Conservation (phyloP, 768 basidiomycete species). For the Lentinula edodes region DNA sequence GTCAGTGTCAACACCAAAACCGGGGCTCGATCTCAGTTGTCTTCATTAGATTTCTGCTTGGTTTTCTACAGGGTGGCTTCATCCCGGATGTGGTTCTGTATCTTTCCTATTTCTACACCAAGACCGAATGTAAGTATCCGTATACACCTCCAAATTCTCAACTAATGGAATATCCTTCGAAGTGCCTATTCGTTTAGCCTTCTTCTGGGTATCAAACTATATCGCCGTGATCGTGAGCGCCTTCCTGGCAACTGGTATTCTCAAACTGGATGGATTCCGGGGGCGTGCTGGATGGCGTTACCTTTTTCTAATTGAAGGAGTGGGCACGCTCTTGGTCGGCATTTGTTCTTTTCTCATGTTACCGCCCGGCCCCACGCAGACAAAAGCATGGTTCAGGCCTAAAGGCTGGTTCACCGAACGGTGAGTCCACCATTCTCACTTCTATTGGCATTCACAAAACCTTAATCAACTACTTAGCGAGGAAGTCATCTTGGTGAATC, state of each 20-base stretch:
- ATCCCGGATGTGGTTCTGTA: slow-evolving; percentile 63
- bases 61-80: slow-evolving; percentile 61
- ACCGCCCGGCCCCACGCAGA: slow-evolving; percentile 61
- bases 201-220: slow-evolving; percentile 65
- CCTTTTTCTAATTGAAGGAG: slow-evolving; percentile 36
- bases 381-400: slow-evolving; percentile 51
- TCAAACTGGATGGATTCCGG: slow-evolving; percentile 44
- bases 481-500: slow-evolving; percentile 60
- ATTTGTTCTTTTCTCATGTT: slow-evolving; percentile 49
- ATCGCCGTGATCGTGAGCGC: slow-evolving; percentile 47
- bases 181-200: slow-evolving; percentile 64
- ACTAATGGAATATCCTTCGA: background rate
- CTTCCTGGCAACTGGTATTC: slow-evolving; percentile 62
- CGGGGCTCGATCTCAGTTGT: background rate
- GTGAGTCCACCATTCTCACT: slow-evolving; percentile 20
- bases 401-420: slow-evolving; percentile 64
- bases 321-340: slow-evolving; percentile 45
- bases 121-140: slow-evolving; percentile 39
- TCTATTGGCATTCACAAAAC: background rate
- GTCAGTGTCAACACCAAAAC: slow-evolving; percentile 15
- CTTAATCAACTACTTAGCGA: slow-evolving; percentile 28
- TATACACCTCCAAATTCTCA: background rate
- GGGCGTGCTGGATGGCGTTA: slow-evolving; percentile 33
- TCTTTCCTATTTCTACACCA: slow-evolving; percentile 61
- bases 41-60: slow-evolving; percentile 39